phyloP scores from a whole-genome alignment of 345 rosid genomes.

The Angophora floribunda region DNA sequence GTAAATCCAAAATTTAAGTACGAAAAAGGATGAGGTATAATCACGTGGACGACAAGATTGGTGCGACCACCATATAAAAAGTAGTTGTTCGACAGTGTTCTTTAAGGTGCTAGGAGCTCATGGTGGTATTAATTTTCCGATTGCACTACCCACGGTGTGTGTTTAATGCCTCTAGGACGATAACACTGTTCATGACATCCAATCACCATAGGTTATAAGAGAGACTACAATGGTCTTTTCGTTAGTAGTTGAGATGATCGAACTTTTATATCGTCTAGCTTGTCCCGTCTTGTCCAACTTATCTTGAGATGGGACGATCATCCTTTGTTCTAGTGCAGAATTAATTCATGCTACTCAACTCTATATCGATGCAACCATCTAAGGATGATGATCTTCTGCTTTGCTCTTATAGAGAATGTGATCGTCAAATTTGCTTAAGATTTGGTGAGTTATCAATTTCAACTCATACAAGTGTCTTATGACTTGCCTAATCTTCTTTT shows the following conservation, averaged over 20 bases:
- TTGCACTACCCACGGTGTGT: not conserved
- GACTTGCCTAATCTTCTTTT: no score
- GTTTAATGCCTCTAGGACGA: not conserved
- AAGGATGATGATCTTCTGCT: no score
- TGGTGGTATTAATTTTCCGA: not conserved
- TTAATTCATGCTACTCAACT: not conserved
- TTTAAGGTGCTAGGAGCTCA: not conserved
- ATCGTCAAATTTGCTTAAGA: no score
- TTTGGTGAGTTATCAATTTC: no score
- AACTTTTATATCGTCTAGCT: not conserved
- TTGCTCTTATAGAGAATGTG: no score
- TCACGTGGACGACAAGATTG: accelerated
- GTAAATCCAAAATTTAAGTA: not conserved
- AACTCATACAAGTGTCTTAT: no score
- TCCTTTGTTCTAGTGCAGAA: not conserved
- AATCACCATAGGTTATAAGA: no score
- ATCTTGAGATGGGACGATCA: not conserved
- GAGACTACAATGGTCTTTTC: not conserved
- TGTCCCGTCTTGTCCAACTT: no score
- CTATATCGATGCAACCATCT: no score
- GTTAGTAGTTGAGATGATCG: no score
- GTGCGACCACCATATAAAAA: not conserved
- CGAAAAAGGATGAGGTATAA: not conserved
- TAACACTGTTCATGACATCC: no score
- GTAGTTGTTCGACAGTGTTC: not conserved